Evolutionary conservation across 2,329 filamentous ascomycete genomes (phyloP).

Genomic region (Scleromitrula shiraiana): DNA sequence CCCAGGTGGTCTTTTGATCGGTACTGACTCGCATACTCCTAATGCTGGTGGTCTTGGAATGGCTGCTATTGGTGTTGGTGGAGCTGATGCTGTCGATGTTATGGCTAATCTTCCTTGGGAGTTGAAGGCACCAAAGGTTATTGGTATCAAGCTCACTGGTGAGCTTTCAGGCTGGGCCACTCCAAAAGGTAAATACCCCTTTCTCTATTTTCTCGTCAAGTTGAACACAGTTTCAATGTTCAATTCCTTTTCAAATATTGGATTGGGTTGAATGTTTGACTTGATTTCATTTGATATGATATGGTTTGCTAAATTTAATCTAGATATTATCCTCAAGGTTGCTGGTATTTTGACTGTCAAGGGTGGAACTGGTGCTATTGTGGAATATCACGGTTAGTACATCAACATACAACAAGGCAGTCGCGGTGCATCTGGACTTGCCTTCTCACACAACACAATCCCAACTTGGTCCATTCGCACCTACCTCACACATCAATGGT

Average conservation of each 20-base stretch:
- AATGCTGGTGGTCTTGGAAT: constrained; percentile 96
- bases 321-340: constrained; percentile 94
- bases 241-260: no score
- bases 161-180: constrained; percentile 83
- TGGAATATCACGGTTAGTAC: constrained; percentile 69
- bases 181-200: constrained; percentile 64
- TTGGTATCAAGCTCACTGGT: constrained; percentile 93
- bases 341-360: constrained; percentile 96
- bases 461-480: no score
- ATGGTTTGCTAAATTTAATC: neutral
- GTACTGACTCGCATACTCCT: constrained; percentile 95
- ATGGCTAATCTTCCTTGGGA: constrained; percentile 98
- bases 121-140: constrained; percentile 93
- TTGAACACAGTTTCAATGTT: no score
- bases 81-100: constrained; percentile 96
- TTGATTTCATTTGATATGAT: no score
- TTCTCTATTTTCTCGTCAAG: neutral
- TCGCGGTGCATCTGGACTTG: no score
- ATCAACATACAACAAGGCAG: no score
- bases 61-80: constrained; percentile 74
- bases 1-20: constrained; percentile 95
- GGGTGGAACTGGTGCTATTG: constrained; percentile 88
- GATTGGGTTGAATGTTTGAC: no score
- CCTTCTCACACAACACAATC: no score
- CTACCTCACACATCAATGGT: no score